Base-by-base conservation (phyloP, 805 yeast genomes). In the Wickerhamomyces strasburgensis region DNA sequence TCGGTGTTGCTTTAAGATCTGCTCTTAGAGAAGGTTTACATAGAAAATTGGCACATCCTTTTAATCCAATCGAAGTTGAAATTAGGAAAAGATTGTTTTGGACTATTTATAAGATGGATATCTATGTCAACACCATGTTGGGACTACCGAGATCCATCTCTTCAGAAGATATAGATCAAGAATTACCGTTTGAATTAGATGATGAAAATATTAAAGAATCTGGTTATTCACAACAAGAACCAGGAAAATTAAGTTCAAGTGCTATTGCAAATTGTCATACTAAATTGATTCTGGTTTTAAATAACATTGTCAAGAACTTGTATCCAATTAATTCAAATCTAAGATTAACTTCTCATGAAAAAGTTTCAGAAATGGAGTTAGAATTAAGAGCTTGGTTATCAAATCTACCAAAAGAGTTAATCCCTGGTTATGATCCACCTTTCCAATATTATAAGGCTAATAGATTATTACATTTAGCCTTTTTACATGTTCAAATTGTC, bases 31-130 rank as follows among this genome's bases (percentile, higher is more conserved):
- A 85, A 48, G 95, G 96, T 0, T 63, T 86, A 14, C 96, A 88
- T 58, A 64, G 95, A 44, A 82, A 54, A 68, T 77, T 29, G 26
- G 46, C 42, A 68, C 75, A 47, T 13, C 77, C 78, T 47, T 65
- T 72, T 33, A 82, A 82, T 47, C 89, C 89, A 1, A 78, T 88
- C 24, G 94, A 85, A 54, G 65, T 78, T 27, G 96, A 89, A 53
- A 82, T 85, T 2, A 68, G 95, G 42, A 88, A 87, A 58, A 68
- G 96, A 41, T 62, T 89, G 29, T 88, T 88, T 57, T 88, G 90
- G 84, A 82, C 96, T 1, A 80, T 88, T 44, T 83, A 84, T 57
- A 88, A 88, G 57, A 83, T 87, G 82, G 96, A 89, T 54, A 78
- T 86, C 30, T 88, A 89, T 56, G 84, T 87, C 51, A 85, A 84